Evolutionary conservation across 768 basidiomycete species (phyloP), one percentile per base, ranked within the genome.

Genomic region (Suillus weaverae): DNA sequence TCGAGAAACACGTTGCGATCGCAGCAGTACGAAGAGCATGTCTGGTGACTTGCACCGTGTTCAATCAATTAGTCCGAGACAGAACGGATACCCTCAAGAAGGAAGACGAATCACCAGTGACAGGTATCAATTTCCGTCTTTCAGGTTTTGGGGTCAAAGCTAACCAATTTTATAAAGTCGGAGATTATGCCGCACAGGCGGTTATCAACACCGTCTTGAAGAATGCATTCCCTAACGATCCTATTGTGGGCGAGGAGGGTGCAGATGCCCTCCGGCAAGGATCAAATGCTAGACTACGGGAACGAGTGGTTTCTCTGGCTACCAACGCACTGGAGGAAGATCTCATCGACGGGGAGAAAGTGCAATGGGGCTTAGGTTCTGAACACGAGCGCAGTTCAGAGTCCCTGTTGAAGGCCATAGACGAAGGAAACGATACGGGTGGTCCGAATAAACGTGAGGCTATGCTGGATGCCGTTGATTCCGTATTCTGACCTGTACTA

Each of bases 211-310:
- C 89, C 9, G 90, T 98, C 72, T 85, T 99, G 41, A 74, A 77
- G 18, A 79, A 80, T 14, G 87, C 89, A 0, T 99, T 97, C 77
- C 97, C 96, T 0, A 70, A 82, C 0, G 95, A 98, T 77, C 85
- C 85, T 10, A 93, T 99, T 72, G 89, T 99, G 44, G 97, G 96
- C 38, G 97, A 99, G 76, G 97, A 99, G 77, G 94, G 97, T 74
- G 89, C 97, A 0, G 81, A 86, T 0, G 92, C 94, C 61, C 77
- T 99, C 22, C 85, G 91, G 8, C 74, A 71, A 2, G 84, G 82
- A 50, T 78, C 78, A 9, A 79, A 79, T 3, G 70, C 66, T 10
- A 71, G 68, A 0, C 77, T 95, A 60, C 73, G 86, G 43, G 80
- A 86, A 32, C 85, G 91, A 50, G 92, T 99, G 65, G 83, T 93